Evolutionary conservation across 371 early-diverging fungal genomes (phyloP).

Genomic region (Apophysomyces elegans): DNA sequence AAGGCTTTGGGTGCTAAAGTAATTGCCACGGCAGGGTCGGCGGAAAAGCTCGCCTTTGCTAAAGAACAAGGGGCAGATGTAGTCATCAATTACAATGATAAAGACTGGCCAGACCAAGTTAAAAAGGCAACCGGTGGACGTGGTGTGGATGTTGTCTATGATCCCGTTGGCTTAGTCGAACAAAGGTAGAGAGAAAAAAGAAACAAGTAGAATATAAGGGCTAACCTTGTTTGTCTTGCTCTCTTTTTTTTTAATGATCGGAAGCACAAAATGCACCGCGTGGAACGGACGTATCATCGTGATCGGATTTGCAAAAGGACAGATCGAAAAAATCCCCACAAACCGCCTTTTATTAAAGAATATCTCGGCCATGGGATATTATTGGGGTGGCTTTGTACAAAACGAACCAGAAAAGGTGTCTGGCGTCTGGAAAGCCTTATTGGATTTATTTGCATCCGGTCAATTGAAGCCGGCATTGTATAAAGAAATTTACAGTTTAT

Average conservation of each 20-base stretch:
- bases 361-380: conserved; percentile 61
- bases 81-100: conserved; percentile 78
- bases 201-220: too few relatives aligned
- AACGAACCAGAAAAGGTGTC: conserved; percentile 68
- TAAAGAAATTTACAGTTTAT: conserved; percentile 69
- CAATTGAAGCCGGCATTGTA: conserved; percentile 75
- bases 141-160: conserved; percentile 80
- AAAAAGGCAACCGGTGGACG: conserved; percentile 69
- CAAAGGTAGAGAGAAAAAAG: conserved; percentile 43
- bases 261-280: conserved; percentile 73
- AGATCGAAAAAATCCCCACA: conserved; percentile 79
- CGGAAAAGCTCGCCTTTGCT: conserved; percentile 75
- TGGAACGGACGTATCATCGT: conserved; percentile 88
- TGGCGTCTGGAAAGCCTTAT: conserved; percentile 75
- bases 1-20: conserved; percentile 82
- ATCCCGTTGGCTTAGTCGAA: conserved; percentile 80
- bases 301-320: conserved; percentile 87
- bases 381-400: conserved; percentile 80
- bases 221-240: not conserved
- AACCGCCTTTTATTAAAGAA: conserved; percentile 88
- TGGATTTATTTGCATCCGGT: conserved; percentile 66
- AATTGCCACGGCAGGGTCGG: conserved; percentile 83
- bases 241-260: not conserved
- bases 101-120: conserved; percentile 79
- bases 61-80: conserved; percentile 76